These are phyloP conservation scores for Fusarium proliferatum DNA, from an alignment of 2,329 filamentous ascomycete species.

Conservation along the genomic window DNA sequence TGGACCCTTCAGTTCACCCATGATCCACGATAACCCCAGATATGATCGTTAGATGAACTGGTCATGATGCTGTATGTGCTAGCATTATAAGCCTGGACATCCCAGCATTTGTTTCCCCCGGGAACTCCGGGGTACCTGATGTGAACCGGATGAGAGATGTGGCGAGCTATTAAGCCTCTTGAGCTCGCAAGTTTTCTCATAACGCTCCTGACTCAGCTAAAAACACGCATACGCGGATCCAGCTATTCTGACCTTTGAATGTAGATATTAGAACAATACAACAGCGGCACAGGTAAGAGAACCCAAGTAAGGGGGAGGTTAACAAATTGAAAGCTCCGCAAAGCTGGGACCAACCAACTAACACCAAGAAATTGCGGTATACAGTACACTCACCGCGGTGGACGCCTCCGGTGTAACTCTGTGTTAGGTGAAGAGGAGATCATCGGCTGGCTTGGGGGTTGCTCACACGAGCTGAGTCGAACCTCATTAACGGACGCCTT, in stretches of 20 bases:
- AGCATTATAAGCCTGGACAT: background rate
- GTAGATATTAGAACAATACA: constrained; percentile 6
- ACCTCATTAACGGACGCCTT: background rate
- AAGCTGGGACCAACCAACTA: constrained; percentile 7
- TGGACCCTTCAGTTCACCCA: constrained; percentile 18
- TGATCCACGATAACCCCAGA: constrained; percentile 24
- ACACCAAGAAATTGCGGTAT: constrained; percentile 2
- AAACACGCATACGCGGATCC: constrained; percentile 13
- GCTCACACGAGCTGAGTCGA: constrained; percentile 26
- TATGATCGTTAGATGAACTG: constrained; percentile 16
- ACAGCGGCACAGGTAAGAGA: constrained; percentile 16
- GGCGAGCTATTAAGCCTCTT: background rate
- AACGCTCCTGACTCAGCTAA: constrained; percentile 20
- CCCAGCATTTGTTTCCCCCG: background rate
- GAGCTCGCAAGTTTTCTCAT: background rate
- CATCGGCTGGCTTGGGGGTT: constrained; percentile 26
- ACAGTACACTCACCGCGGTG: constrained; percentile 32
- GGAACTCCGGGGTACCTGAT: background rate
- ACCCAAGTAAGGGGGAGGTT: constrained; percentile 13
- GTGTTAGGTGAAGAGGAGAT: constrained; percentile 5
- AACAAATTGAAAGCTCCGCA: constrained; percentile 1
- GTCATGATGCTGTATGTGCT: background rate
- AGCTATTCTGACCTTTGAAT: constrained; percentile 16
- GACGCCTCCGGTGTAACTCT: constrained; percentile 13
- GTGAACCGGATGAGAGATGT: background rate